Percentiles rank a stretch among this genome's conserved stretches.
Evolutionary conservation across 2,329 filamentous ascomycete genomes (phyloP).

Genomic region (Chaetothyriales sp.): DNA sequence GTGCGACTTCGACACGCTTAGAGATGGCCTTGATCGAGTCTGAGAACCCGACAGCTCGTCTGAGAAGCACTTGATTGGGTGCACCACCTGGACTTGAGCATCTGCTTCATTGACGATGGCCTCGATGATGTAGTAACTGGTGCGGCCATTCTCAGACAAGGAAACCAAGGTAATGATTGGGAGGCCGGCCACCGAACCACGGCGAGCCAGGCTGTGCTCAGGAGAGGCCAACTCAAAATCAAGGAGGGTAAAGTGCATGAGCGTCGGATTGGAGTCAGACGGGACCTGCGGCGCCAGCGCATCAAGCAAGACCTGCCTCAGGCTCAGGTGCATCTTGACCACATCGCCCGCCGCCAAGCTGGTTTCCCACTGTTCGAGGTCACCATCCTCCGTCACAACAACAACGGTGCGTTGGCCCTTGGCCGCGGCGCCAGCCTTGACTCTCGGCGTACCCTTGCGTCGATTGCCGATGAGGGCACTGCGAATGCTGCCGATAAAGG

Average conservation of each 20-base stretch:
- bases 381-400: conserved; percentile 61
- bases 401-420: conserved; percentile 77
- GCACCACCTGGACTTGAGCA: conserved; percentile 49
- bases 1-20: conserved; percentile 66
- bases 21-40: conserved; percentile 40
- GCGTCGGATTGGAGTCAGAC: conserved; percentile 32
- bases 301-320: conserved; percentile 49
- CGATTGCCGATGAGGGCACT: conserved; percentile 58
- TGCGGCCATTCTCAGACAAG: conserved; percentile 38
- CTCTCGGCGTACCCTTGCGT: conserved; percentile 66
- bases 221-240: conserved; percentile 45
- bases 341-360: conserved; percentile 77
- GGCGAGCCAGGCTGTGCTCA: conserved; percentile 19
- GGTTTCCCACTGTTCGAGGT: conserved; percentile 74
- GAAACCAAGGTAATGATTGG: conserved; percentile 49
- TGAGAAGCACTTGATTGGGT: conserved; percentile 53
- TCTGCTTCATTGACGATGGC: conserved; percentile 44
- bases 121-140: conserved; percentile 65
- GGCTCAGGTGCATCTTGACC: conserved; percentile 57
- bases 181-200: conserved; percentile 30
- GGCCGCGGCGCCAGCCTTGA: conserved; percentile 54
- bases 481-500: conserved; percentile 70
- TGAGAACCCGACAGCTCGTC: conserved; percentile 32
- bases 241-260: conserved; percentile 50
- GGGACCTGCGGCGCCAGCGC: conserved; percentile 38